Evolutionary conservation across 2,329 filamentous ascomycete species (phyloP).

Genomic region (Talaromyces sp.): DNA sequence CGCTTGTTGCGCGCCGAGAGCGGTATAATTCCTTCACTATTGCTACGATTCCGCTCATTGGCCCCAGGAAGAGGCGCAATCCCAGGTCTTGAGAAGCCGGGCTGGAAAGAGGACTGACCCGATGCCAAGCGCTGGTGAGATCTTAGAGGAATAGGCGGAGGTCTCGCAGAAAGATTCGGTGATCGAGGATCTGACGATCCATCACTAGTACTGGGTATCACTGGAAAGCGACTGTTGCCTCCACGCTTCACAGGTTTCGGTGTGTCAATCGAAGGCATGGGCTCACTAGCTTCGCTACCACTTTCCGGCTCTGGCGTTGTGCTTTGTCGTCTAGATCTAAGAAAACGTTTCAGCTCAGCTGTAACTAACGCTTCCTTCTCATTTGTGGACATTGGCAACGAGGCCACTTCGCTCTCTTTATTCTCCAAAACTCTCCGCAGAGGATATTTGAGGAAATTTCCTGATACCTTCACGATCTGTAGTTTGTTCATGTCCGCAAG

Average conservation of each 20-base stretch:
- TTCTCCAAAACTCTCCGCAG: conserved; percentile 66
- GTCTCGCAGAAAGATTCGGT: conserved; percentile 59
- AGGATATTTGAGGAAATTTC: conserved; percentile 80
- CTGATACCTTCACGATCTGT: conserved; percentile 83
- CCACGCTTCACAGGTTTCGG: conserved; percentile 64
- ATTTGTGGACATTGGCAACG: conserved; percentile 53
- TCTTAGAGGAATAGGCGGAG: conserved; percentile 73
- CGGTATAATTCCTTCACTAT: conserved; percentile 59
- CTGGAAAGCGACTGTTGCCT: conserved; percentile 56
- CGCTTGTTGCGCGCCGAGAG: conserved; percentile 51
- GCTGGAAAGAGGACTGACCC: conserved; percentile 37
- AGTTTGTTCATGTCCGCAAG: conserved; percentile 86
- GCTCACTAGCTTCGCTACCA: conserved; percentile 58
- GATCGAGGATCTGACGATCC: conserved; percentile 71
- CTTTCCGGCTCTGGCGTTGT: conserved; percentile 44
- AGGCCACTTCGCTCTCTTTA: conserved; percentile 62
- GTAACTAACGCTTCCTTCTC: conserved; percentile 61
- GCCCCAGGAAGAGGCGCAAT: conserved; percentile 67
- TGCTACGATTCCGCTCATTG: conserved; percentile 58
- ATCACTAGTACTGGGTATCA: conserved; percentile 46
- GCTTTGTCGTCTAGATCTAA: conserved; percentile 47
- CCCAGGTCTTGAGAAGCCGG: conserved; percentile 63
- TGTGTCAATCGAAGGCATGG: conserved; percentile 67
- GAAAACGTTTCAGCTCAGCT: conserved; percentile 57
- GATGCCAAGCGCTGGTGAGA: conserved; percentile 69